Evolutionary conservation across 148 eudicot species (phyloP).

Genomic region (Simmondsia chinensis): DNA sequence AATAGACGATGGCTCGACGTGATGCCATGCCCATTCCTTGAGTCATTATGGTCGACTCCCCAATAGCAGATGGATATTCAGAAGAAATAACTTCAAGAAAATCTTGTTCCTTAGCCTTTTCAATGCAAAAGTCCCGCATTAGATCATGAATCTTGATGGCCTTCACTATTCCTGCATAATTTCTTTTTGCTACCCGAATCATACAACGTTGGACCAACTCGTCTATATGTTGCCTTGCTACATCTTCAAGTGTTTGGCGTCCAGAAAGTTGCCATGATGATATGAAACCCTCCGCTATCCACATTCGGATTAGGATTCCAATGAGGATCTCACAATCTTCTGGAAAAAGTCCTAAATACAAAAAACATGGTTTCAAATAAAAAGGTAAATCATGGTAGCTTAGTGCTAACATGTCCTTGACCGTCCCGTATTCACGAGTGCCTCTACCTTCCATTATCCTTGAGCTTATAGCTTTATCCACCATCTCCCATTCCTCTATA

Average conservation of each 20-base stretch:
- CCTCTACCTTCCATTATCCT: too few species aligned
- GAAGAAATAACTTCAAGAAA: constrained; percentile 1
- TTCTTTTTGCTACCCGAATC: constrained; percentile 2
- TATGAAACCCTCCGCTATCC: constrained; percentile 9
- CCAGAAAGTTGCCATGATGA: background rate
- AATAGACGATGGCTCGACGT: too few species aligned
- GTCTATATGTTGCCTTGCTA: background rate
- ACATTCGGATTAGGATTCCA: background rate
- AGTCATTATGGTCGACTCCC: too few species aligned
- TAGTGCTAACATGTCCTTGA: constrained; percentile 3
- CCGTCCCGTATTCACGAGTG: background rate
- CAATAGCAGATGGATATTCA: background rate
- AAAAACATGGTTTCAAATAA: constrained; percentile 7
- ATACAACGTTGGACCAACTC: constrained; percentile 5
- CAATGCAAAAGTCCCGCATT: constrained; percentile 3
- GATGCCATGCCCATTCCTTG: too few species aligned
- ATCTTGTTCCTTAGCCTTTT: background rate
- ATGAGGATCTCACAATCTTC: constrained; percentile 8
- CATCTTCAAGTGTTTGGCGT: constrained; percentile 4
- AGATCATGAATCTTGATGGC: constrained; percentile 1
- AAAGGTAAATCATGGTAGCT: too few species aligned
- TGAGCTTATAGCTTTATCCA: constrained; percentile 4
- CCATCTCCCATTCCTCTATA: constrained; percentile 1
- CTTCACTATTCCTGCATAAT: constrained; percentile 1
- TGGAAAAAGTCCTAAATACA: constrained; percentile 3